Conservation (phyloP, 108 stramenopile species). For the Aurantiochytrium sp. region DNA sequence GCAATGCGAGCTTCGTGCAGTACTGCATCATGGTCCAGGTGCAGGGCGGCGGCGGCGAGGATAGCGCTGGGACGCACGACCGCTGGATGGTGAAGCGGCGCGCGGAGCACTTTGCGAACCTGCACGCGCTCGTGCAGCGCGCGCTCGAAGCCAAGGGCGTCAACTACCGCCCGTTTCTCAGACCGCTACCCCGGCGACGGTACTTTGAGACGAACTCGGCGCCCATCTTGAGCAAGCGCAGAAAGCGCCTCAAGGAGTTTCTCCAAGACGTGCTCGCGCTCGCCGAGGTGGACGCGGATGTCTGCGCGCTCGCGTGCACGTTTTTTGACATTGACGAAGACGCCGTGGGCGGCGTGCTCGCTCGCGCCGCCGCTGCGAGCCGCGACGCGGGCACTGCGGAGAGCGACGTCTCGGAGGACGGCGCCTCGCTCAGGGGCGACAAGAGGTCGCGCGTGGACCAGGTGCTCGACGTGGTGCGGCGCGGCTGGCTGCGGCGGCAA, state of each 20-base stretch:
- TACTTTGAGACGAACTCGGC: neutral
- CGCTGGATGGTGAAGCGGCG: neutral
- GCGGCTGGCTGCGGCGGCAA: neutral
- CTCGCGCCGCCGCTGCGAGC: neutral
- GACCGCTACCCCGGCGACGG: neutral
- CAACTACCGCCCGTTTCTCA: neutral
- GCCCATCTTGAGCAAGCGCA: neutral
- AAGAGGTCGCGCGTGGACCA: neutral
- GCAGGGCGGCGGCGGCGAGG: neutral
- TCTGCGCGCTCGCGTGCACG: neutral
- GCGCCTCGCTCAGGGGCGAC: neutral
- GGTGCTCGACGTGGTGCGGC: neutral
- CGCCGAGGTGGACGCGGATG: neutral
- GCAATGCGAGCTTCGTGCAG: neutral
- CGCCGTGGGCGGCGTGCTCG: neutral
- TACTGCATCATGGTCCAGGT: constrained; percentile 27
- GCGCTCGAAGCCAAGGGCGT: neutral
- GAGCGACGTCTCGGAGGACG: neutral
- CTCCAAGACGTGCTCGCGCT: neutral
- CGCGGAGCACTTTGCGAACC: neutral
- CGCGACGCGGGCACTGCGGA: neutral
- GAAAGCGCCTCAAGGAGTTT: neutral
- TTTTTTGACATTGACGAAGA: constrained; percentile 23
- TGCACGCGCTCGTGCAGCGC: neutral
- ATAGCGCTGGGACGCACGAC: neutral